Evolutionary conservation across 257 asterid species (phyloP).

Genomic region (Oldenlandia corymbosa): DNA sequence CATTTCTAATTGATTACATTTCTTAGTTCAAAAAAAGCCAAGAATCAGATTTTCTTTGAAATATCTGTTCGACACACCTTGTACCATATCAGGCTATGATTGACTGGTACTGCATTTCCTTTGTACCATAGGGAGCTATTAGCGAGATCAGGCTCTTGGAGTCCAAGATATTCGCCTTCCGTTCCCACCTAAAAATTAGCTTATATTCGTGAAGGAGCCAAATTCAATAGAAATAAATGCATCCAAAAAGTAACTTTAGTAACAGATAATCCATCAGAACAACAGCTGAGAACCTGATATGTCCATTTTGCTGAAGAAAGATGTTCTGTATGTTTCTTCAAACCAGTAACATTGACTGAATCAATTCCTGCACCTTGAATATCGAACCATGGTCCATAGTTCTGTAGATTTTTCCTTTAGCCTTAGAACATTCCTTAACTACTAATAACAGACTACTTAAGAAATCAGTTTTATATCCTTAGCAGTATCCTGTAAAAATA

Average conservation of each 20-base stretch:
- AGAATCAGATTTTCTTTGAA: no score
- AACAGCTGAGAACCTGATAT: constrained; percentile 51
- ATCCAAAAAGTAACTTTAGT: no score
- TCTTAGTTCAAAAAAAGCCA: not conserved
- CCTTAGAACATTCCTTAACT: not conserved
- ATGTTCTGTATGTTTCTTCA: constrained; percentile 28
- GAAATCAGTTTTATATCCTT: not conserved
- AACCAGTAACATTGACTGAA: constrained; percentile 45
- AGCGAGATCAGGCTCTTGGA: constrained; percentile 39
- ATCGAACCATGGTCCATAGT: constrained; percentile 83
- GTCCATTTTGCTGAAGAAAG: constrained; percentile 62
- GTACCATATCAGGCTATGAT: constrained; percentile 68
- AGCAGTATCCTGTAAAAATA: not conserved
- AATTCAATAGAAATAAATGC: no score
- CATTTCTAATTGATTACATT: not conserved
- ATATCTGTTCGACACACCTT: constrained; percentile 40
- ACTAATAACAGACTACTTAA: not conserved
- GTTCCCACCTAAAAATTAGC: constrained; percentile 54
- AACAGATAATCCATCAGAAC: constrained; percentile 1
- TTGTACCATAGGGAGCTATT: constrained; percentile 62
- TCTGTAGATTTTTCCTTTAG: constrained; percentile 29
- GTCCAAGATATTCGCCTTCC: constrained; percentile 74
- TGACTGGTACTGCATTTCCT: constrained; percentile 37
- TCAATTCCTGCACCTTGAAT: constrained; percentile 56
- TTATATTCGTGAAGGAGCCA: not conserved